Percentiles rank a stretch among this genome's conserved stretches.
These are phyloP conservation scores for Neurospora sp. DNA, from an alignment of 2,329 filamentous ascomycete genomes.

Conservation along the genomic window DNA sequence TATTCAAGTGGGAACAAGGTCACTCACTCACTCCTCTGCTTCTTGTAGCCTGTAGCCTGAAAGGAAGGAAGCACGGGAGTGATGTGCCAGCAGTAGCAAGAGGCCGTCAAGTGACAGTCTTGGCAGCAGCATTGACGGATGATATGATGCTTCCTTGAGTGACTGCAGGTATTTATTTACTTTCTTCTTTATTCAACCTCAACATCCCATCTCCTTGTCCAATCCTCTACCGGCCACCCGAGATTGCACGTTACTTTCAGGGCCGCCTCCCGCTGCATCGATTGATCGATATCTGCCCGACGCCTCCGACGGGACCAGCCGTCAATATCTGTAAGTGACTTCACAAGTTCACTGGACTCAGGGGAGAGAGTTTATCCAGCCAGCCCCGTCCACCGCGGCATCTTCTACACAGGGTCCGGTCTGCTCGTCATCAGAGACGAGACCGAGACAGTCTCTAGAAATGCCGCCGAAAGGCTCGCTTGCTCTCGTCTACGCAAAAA, in stretches of 20 bases:
- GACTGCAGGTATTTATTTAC: background rate
- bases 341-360: background rate
- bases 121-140: background rate
- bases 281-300: background rate
- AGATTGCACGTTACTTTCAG: background rate
- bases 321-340: background rate
- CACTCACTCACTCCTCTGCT: background rate
- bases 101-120: background rate
- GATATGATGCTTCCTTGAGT: background rate
- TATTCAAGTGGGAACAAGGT: background rate
- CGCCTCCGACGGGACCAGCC: background rate
- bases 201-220: background rate
- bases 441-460: background rate
- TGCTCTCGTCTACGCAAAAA: background rate
- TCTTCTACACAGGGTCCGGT: background rate
- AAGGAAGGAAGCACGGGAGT: background rate
- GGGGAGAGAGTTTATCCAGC: background rate
- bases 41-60: background rate
- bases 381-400: background rate
- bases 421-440: background rate
- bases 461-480: background rate
- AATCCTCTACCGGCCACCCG: background rate
- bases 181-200: background rate
- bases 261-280: background rate
- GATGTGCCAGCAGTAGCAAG: background rate